A percentile compares a stretch with the other conserved stretches of the same genome.
phyloP scores from a whole-genome alignment of 208 protist genomes.

The Crithidia brevicula region DNA sequence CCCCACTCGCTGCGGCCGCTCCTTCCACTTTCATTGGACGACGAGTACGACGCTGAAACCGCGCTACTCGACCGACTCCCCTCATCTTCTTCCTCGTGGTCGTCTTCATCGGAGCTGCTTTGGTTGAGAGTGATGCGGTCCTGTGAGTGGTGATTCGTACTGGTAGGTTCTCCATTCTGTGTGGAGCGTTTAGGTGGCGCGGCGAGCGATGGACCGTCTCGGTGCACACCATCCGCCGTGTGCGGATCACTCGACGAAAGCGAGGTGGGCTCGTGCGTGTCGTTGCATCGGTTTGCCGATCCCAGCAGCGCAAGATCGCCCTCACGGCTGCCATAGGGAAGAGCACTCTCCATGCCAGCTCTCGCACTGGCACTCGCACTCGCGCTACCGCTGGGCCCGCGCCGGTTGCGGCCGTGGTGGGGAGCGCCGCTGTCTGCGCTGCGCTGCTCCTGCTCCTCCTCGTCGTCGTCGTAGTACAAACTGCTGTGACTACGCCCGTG shows the following conservation, averaged over 20 bases:
- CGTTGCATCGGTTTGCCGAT: not conserved
- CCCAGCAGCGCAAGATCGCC: constrained; percentile 16
- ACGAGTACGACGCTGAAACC: constrained; percentile 2
- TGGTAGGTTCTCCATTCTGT: not conserved
- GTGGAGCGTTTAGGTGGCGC: too few relatives aligned
- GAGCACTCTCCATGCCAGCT: constrained; percentile 1
- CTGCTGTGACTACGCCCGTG: constrained; percentile 10
- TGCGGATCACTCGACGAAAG: not conserved
- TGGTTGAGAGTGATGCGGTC: constrained; percentile 24
- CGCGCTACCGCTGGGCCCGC: not conserved
- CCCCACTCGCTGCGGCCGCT: constrained; percentile 10
- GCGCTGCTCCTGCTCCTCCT: not conserved
- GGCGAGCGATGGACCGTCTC: too few relatives aligned
- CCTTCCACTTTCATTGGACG: not conserved
- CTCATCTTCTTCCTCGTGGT: not conserved
- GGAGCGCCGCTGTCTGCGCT: too few relatives aligned
- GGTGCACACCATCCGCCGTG: not conserved
- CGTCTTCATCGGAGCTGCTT: constrained; percentile 9
- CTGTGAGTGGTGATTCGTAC: constrained; percentile 10
- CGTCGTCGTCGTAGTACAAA: constrained; percentile 14
- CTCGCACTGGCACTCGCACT: not conserved
- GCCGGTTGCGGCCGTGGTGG: not conserved
- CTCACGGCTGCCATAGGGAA: constrained; percentile 33
- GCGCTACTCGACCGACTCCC: not conserved
- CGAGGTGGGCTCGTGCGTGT: not conserved